Base-by-base conservation (phyloP, 192 early-diverging fungal species). In the Glomus cerebriforme region DNA sequence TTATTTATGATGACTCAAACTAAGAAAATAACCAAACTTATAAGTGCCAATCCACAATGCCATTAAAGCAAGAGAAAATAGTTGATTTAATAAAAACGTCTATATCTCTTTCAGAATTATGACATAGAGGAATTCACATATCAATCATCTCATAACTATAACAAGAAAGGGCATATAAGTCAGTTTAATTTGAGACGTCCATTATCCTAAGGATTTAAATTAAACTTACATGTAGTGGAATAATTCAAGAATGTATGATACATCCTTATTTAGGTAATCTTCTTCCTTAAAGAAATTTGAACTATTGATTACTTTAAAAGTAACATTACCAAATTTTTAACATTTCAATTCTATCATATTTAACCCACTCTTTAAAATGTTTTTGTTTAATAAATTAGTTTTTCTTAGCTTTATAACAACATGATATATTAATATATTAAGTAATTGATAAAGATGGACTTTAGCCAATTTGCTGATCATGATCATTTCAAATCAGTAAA, bases 51-150 rank as follows among this genome's bases (percentile, higher is more conserved):
- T 75, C 54, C 15, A 75, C 43, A 59, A 75, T 45, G 73, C 73
- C 73, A 31, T 75, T 58, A 45, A 75, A 75, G 45, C 73, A 75
- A 43, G 73, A 75, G 59, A 75, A 75, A 22, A 75, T 75, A 75
- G 32, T 32, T 75, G 54, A 43, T 75, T 75, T 75, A 34, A 75
- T 29, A 58, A 75, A 75, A 32, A 75, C 54, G 31, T 75, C 54
- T 19, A 75, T 75, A 45, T 75, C 73, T 75, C 73, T 17, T 45
- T 75, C 73, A 58, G 73, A 59, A 59, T 75, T 75, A 58, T 75
- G 32, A 3, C 13, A 47, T 43, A 29, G 73, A 43, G 73, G 73
- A 58, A 75, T 75, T 59, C 3, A 49, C 26, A 58, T 75, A 1
- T 47, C 47, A 32, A 75, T 32, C 73, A 75, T 75, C 45, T 75